Conservation (phyloP, 257 asterid species). For the Asclepias syriaca region DNA sequence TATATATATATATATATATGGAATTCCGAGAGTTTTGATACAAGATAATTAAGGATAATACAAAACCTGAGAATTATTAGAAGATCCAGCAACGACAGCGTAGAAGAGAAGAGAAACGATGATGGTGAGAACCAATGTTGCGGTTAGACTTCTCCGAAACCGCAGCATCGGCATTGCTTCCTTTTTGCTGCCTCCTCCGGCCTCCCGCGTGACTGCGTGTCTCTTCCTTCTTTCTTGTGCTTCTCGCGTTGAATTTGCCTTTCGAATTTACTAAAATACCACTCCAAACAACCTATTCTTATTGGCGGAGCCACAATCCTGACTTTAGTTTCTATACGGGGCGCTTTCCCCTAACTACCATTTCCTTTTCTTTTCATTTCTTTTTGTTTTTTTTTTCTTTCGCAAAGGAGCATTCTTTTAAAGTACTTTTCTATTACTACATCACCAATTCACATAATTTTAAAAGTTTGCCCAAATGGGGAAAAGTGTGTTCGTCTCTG, state of each 20-base stretch:
- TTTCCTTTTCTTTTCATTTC: too few relatives aligned
- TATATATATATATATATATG: background rate
- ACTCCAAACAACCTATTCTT: slow-evolving; percentile 7
- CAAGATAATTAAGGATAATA: background rate
- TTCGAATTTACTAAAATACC: background rate
- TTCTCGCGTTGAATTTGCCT: background rate
- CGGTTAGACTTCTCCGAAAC: slow-evolving; percentile 20
- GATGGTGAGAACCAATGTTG: slow-evolving; percentile 26
- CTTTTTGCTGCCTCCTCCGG: background rate
- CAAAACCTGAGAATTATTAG: slow-evolving; percentile 46
- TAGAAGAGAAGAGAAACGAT: slow-evolving; percentile 21
- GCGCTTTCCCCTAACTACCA: too few relatives aligned
- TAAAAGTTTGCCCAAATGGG: too few relatives aligned
- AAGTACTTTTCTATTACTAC: too few relatives aligned
- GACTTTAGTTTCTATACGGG: too few relatives aligned
- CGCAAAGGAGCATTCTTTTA: too few relatives aligned
- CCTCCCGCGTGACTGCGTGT: background rate
- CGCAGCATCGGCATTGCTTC: slow-evolving; percentile 17
- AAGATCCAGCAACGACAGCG: slow-evolving; percentile 33
- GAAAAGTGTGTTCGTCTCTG: too few relatives aligned
- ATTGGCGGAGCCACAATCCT: background rate
- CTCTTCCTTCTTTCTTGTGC: background rate
- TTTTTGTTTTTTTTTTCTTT: too few relatives aligned
- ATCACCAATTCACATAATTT: too few relatives aligned
- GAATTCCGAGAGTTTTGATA: background rate